Conservation (phyloP, 2,329 filamentous ascomycete genomes). For the Diaporthe citri region DNA sequence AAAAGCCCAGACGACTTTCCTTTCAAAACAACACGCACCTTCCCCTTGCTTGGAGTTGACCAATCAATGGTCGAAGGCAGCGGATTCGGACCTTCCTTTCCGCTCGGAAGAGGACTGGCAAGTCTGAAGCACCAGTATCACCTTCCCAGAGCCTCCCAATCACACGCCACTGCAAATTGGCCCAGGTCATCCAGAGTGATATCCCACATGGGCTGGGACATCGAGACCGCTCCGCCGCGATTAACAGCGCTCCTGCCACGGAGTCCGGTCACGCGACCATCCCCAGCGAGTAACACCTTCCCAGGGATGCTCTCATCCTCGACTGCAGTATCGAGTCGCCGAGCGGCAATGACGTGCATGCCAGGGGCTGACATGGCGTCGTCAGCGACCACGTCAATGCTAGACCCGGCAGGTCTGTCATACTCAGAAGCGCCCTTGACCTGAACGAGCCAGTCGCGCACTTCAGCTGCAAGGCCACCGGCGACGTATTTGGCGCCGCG, state of each 20-base stretch:
- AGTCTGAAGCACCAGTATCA: background rate
- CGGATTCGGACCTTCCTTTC: background rate
- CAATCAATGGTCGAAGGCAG: too few relatives aligned
- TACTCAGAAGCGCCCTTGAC: conserved; percentile 51
- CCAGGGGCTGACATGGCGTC: conserved; percentile 44
- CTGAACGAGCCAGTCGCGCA: conserved; percentile 60
- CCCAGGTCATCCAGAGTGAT: conserved; percentile 48
- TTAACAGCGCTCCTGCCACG: conserved; percentile 46
- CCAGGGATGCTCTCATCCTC: background rate
- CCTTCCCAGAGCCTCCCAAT: conserved; percentile 48
- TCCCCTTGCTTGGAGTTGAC: background rate
- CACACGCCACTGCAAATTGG: conserved; percentile 53
- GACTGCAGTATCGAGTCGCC: conserved; percentile 11
- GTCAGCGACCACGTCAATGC: conserved; percentile 43
- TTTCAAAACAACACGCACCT: background rate
- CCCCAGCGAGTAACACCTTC: conserved; percentile 44
- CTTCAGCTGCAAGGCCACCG: conserved; percentile 56
- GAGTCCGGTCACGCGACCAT: conserved; percentile 46
- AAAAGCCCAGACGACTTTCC: background rate
- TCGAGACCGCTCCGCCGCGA: conserved; percentile 47
- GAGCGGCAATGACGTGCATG: conserved; percentile 48
- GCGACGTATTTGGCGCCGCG: conserved; percentile 52
- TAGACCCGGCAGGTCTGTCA: conserved; percentile 31
- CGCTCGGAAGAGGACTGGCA: background rate
- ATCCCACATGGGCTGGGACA: conserved; percentile 54